Conservation (phyloP, 2,329 filamentous ascomycete species). For the Aureobasidium leucospermi region DNA sequence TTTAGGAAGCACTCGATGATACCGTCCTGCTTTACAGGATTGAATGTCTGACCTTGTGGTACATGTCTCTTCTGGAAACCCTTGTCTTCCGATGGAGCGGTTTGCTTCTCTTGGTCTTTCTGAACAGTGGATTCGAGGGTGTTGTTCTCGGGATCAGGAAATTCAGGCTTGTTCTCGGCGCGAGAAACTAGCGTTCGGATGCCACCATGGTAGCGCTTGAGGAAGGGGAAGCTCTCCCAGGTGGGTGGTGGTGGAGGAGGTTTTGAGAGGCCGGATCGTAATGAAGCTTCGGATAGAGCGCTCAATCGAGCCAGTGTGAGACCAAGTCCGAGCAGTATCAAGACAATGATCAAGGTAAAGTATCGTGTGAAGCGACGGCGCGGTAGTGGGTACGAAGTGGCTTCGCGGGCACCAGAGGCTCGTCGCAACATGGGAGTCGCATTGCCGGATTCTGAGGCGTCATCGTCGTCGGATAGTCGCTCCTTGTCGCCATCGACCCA, state of each 20-base stretch:
- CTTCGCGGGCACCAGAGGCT: slow-evolving; percentile 17
- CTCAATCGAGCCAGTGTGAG: slow-evolving; percentile 55
- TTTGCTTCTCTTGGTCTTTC: slow-evolving; percentile 28
- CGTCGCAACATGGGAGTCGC: slow-evolving; percentile 25
- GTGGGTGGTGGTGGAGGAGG: slow-evolving; percentile 56
- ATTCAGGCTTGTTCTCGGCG: slow-evolving; percentile 67
- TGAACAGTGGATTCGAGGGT: slow-evolving; percentile 35
- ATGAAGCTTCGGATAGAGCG: slow-evolving; percentile 40
- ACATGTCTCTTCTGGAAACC: slow-evolving; percentile 26
- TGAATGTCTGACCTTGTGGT: slow-evolving; percentile 41
- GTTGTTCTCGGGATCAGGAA: slow-evolving; percentile 61
- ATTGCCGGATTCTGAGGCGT: slow-evolving; percentile 18
- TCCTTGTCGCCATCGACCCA: slow-evolving; percentile 15
- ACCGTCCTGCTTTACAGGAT: slow-evolving; percentile 59
- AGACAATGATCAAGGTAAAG: slow-evolving; percentile 64
- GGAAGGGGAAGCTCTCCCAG: slow-evolving; percentile 84
- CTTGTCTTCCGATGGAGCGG: slow-evolving; percentile 18
- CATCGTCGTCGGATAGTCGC: slow-evolving; percentile 10
- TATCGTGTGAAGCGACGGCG: slow-evolving; percentile 64
- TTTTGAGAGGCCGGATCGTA: slow-evolving; percentile 47
- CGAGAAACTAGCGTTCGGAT: slow-evolving; percentile 63
- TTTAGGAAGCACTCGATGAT: slow-evolving; percentile 76
- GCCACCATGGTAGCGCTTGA: slow-evolving; percentile 86
- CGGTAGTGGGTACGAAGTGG: slow-evolving; percentile 29
- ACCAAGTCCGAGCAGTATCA: slow-evolving; percentile 68